Conservation (phyloP, 228 moss, liverwort and hornwort species). For the Sphagnum fallax region DNA sequence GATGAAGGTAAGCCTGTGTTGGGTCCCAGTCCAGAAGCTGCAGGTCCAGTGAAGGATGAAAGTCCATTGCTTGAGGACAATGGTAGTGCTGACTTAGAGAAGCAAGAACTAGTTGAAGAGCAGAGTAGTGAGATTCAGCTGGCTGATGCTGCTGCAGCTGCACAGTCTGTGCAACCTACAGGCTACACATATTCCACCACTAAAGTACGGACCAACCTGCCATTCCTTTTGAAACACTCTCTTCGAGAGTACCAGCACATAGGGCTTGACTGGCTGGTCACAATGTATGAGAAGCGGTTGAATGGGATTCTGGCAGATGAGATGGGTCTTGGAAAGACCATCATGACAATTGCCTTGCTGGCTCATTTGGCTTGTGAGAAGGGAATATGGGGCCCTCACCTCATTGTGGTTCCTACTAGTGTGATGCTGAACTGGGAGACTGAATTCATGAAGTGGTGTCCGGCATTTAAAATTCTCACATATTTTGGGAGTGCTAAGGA, state of each 20-base stretch:
- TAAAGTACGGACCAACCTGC: slow-evolving; percentile 92
- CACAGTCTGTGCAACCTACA: slow-evolving; percentile 95
- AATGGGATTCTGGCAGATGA: slow-evolving; percentile 98
- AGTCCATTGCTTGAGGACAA: slow-evolving; percentile 3
- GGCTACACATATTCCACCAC: slow-evolving; percentile 94
- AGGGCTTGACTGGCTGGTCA: slow-evolving; percentile 97
- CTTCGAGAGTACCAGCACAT: slow-evolving; percentile 99
- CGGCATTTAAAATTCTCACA: slow-evolving; percentile 96
- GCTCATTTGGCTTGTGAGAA: slow-evolving; percentile 95
- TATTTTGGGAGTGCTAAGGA: slow-evolving; percentile 97
- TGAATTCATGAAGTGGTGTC: slow-evolving; percentile 99
- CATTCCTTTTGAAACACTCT: slow-evolving; percentile 92
- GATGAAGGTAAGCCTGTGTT: not conserved
- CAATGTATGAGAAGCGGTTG: slow-evolving; percentile 99
- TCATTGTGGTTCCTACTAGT: slow-evolving; percentile 95
- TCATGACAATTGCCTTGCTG: slow-evolving; percentile 94
- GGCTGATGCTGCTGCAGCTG: slow-evolving; percentile 90
- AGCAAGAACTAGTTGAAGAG: slow-evolving; percentile 24
- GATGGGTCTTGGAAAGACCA: slow-evolving; percentile 98
- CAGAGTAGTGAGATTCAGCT: slow-evolving; percentile 68
- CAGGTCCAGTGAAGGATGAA: not conserved
- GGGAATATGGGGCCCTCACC: slow-evolving; percentile 97
- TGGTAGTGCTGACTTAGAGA: slow-evolving; percentile 13
- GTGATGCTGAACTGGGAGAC: slow-evolving; percentile 99
- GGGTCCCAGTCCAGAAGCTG: not conserved